These are phyloP conservation scores for Suillus variegatus DNA, from an alignment of 768 basidiomycete genomes.

Conservation along the genomic window DNA sequence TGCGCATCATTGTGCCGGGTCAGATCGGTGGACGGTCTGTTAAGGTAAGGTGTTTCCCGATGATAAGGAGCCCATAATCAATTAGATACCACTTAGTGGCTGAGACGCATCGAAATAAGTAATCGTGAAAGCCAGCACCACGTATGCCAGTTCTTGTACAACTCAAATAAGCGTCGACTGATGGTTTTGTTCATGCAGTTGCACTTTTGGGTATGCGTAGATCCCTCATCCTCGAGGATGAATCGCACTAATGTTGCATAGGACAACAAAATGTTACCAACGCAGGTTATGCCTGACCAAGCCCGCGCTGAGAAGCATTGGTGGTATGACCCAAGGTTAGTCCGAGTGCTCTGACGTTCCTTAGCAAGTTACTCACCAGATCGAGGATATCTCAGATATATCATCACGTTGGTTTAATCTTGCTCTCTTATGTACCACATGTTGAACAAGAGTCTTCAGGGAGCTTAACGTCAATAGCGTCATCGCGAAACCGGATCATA, in stretches of 20 bases:
- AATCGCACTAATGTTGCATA: conserved; percentile 2
- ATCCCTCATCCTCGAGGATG: background rate
- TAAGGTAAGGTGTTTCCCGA: conserved; percentile 22
- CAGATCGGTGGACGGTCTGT: conserved; percentile 64
- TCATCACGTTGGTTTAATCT: conserved; percentile 32
- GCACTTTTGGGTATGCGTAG: conserved; percentile 35
- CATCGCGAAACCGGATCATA: conserved; percentile 56
- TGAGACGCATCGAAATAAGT: conserved; percentile 54
- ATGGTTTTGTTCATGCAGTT: conserved; percentile 20
- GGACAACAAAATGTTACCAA: conserved; percentile 68
- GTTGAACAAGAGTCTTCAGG: conserved; percentile 39
- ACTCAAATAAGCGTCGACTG: conserved; percentile 1
- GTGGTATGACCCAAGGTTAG: conserved; percentile 54
- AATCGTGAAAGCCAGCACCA: conserved; percentile 54
- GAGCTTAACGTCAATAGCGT: conserved; percentile 64
- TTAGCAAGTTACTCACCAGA: background rate
- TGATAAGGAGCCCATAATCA: background rate
- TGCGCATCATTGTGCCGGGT: conserved; percentile 64
- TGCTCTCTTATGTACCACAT: background rate
- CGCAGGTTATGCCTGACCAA: conserved; percentile 49
- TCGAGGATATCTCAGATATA: conserved; percentile 24
- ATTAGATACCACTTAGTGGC: conserved; percentile 42
- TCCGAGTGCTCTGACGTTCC: conserved; percentile 5
- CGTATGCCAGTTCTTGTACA: conserved; percentile 29
- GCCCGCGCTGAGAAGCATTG: conserved; percentile 51